These are phyloP conservation scores for Solanum microdontum DNA, from an alignment of 257 asterid species.

Conservation along the genomic window DNA sequence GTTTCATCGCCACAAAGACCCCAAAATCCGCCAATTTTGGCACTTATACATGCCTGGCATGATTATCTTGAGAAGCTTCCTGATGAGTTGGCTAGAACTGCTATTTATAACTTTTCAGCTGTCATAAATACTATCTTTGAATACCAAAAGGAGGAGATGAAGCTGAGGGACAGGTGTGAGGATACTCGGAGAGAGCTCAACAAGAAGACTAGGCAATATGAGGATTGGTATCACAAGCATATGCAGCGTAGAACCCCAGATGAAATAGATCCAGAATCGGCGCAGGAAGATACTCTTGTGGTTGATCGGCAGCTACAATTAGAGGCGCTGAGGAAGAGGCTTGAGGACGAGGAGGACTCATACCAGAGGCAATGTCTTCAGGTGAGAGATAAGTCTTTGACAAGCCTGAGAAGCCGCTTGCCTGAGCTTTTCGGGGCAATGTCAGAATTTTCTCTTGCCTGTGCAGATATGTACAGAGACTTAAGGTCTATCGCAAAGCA, in stretches of 20 bases:
- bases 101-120: constrained; percentile 64
- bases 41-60: constrained; percentile 61
- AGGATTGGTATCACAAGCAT: constrained; percentile 63
- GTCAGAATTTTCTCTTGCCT: constrained; percentile 66
- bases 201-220: constrained; percentile 52
- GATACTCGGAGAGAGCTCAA: constrained; percentile 59
- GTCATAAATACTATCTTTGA: constrained; percentile 53
- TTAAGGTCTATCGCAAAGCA: constrained; percentile 41
- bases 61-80: constrained; percentile 70
- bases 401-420: constrained; percentile 60
- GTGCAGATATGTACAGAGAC: constrained; percentile 69
- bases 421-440: constrained; percentile 64
- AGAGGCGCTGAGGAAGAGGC: constrained; percentile 37
- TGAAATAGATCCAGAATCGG: constrained; percentile 53
- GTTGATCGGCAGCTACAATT: constrained; percentile 42
- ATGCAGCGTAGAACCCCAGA: constrained; percentile 55
- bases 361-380: constrained; percentile 62
- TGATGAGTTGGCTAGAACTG: constrained; percentile 61
- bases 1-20: constrained; percentile 69
- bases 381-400: constrained; percentile 70
- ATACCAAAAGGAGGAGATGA: constrained; percentile 77
- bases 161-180: constrained; percentile 46
- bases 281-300: constrained; percentile 23
- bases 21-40: constrained; percentile 52
- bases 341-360: constrained; percentile 59